Conservation (phyloP, 2,329 filamentous ascomycete species). For the Fusarium proliferatum region DNA sequence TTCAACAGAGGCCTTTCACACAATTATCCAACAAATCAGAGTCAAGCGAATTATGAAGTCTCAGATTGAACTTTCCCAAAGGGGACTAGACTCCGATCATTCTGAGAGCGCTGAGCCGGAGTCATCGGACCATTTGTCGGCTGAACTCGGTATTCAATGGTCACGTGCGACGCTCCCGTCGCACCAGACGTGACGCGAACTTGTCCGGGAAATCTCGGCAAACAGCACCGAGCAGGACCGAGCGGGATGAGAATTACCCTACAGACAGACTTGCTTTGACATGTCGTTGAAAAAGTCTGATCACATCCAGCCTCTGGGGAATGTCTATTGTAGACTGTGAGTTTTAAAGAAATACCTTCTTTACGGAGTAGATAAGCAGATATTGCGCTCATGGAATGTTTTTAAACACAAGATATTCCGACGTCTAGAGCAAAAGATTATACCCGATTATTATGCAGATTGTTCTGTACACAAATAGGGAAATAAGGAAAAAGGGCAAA, state of each 20-base stretch:
- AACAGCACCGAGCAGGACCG: neutral
- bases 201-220: neutral
- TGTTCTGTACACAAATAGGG: rapidly evolving
- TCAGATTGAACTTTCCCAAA: neutral
- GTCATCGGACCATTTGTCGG: neutral
- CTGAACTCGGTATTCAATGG: neutral
- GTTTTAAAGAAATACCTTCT: rapidly evolving
- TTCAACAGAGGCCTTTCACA: neutral
- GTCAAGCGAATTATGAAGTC: neutral
- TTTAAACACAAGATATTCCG: rapidly evolving
- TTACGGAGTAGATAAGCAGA: neutral
- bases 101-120: neutral
- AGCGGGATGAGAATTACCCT: neutral
- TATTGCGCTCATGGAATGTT: rapidly evolving
- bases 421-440: too few species aligned
- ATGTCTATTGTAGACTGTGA: neutral
- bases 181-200: neutral
- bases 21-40: neutral
- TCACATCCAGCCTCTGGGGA: rapidly evolving
- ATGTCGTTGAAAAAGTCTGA: neutral
- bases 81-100: neutral
- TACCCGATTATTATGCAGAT: rapidly evolving
- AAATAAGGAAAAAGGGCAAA: rapidly evolving
- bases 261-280: neutral
- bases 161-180: neutral